These are phyloP conservation scores for barrel medic (Medicago truncatula) DNA, from an alignment of 306 rosid species.

Conservation along the genomic window MtrunA17r5.0-ANR NC_053044.1:41554001-41554500, in stretches of 20 bases:
- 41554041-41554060: neutral
- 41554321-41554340: constrained; percentile 82
- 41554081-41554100: neutral
- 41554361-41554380: constrained; percentile 90
- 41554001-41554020: constrained; percentile 23
- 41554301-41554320: constrained; percentile 80
- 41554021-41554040: neutral
- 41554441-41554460: no score
- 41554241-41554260: constrained; percentile 99
- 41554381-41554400: constrained; percentile 27
- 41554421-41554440: no score
- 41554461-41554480: no score
- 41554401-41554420: no score
- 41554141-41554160: constrained; percentile 82
- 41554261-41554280: constrained; percentile 94
- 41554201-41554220: constrained; percentile 93
- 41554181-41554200: constrained; percentile 90
- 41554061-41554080: neutral
- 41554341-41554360: constrained; percentile 79
- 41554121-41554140: constrained; percentile 28
- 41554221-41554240: constrained; percentile 83
- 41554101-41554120: constrained; percentile 1
- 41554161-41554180: constrained; percentile 90
- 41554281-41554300: constrained; percentile 73
- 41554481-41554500: no score